Evolutionary conservation across 176 grass and related monocot species (phyloP).

Genomic region (Ensete glaucum): DNA sequence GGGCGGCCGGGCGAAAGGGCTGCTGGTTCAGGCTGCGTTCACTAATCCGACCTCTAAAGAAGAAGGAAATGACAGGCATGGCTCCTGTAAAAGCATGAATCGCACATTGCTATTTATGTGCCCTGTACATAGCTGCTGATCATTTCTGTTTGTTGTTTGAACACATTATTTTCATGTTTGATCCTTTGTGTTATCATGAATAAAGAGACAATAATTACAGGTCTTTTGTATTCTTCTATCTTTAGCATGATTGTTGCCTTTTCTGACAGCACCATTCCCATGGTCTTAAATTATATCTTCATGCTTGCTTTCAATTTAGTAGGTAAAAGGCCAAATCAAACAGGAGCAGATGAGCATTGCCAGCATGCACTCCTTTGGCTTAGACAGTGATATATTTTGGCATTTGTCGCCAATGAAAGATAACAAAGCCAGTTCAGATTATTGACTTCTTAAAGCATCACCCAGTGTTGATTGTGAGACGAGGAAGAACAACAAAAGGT

Average conservation of each 20-base stretch:
- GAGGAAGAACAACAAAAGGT: no score
- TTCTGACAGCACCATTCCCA: not conserved
- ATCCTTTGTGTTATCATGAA: no score
- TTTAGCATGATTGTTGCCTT: no score
- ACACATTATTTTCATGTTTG: no score
- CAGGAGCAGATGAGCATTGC: not conserved
- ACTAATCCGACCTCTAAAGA: conserved; percentile 42
- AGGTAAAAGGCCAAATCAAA: not conserved
- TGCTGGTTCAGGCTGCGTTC: conserved; percentile 62
- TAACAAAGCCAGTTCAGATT: not conserved
- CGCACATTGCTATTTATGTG: no score
- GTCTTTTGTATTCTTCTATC: no score
- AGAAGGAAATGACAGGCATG: conserved; percentile 3
- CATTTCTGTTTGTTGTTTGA: no score
- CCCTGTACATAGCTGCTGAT: no score
- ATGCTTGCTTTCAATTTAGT: not conserved
- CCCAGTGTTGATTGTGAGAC: no score
- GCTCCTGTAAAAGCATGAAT: no score
- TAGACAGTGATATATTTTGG: not conserved
- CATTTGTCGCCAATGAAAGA: not conserved
- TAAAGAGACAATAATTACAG: no score
- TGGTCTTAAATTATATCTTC: not conserved
- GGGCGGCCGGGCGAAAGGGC: conserved; percentile 5
- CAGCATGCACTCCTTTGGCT: not conserved
- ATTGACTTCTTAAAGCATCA: no score